Conservation (phyloP, 2,329 filamentous ascomycete genomes). For the Fusarium duplospermum region DNA sequence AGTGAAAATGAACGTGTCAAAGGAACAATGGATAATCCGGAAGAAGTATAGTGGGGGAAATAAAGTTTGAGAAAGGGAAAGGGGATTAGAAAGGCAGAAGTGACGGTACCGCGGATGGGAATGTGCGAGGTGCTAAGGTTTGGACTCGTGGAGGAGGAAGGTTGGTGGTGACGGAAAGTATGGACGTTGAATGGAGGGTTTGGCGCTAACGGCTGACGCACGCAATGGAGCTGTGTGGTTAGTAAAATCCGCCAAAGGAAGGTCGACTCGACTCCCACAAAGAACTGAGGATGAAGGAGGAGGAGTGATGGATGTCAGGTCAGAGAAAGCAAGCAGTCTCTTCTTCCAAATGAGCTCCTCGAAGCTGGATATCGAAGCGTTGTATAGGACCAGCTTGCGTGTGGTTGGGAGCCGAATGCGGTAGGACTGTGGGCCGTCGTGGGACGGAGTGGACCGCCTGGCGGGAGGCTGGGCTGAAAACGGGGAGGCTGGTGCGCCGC, state of each 20-base stretch:
- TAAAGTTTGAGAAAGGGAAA: conserved; percentile 18
- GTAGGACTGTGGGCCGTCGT: conserved; percentile 39
- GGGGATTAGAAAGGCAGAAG: conserved; percentile 19
- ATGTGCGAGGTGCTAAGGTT: conserved; percentile 27
- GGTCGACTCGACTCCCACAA: conserved; percentile 7
- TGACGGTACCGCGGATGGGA: conserved; percentile 11
- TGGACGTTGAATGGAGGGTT: not conserved
- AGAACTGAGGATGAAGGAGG: conserved; percentile 24
- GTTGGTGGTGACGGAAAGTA: conserved; percentile 25
- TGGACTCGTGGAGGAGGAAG: conserved; percentile 14
- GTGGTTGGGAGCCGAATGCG: conserved; percentile 47
- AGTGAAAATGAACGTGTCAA: not conserved
- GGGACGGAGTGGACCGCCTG: conserved; percentile 26
- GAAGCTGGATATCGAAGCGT: conserved; percentile 40
- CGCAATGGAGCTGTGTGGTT: conserved; percentile 18
- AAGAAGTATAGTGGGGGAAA: conserved; percentile 22
- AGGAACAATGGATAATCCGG: conserved; percentile 20
- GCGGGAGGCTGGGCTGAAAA: conserved; percentile 48
- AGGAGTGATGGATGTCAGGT: conserved; percentile 25
- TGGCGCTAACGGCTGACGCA: not conserved
- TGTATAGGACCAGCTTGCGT: conserved; percentile 44
- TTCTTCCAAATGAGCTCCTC: conserved; percentile 28
- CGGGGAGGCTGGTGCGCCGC: conserved; percentile 47
- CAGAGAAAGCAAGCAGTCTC: conserved; percentile 23
- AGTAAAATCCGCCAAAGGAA: conserved; percentile 19